Conservation (phyloP, 2,329 filamentous ascomycete species). For the Fusarium falciforme region DNA sequence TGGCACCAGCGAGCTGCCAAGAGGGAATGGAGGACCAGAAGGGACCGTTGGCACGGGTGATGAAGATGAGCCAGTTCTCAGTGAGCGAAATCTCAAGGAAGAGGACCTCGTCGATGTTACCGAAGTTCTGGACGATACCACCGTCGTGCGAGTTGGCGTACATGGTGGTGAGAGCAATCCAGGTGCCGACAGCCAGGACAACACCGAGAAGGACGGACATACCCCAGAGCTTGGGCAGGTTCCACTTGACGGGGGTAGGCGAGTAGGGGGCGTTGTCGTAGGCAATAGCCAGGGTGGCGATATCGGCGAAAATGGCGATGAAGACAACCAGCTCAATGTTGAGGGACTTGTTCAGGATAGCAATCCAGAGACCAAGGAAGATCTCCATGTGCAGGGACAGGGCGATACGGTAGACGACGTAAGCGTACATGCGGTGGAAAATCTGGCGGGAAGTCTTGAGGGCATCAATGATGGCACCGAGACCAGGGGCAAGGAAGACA, state of each 20-base stretch:
- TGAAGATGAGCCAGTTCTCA: conserved; percentile 97
- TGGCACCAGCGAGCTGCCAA: conserved; percentile 83
- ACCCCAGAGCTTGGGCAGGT: conserved; percentile 92
- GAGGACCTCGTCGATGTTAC: conserved; percentile 82
- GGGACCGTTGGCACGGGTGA: conserved; percentile 91
- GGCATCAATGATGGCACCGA: conserved; percentile 92
- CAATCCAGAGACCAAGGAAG: conserved; percentile 92
- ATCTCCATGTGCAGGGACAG: conserved; percentile 91
- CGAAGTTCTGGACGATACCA: conserved; percentile 91
- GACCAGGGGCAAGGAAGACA: conserved; percentile 90
- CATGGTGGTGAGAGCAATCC: conserved; percentile 91
- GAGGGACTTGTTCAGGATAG: conserved; percentile 84
- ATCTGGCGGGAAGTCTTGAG: conserved; percentile 94
- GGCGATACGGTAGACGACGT: conserved; percentile 95
- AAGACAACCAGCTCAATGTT: conserved; percentile 92
- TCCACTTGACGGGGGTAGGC: conserved; percentile 91
- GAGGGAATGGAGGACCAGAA: conserved; percentile 93
- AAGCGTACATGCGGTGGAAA: conserved; percentile 97
- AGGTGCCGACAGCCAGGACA: conserved; percentile 84
- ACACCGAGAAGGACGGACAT: conserved; percentile 88
- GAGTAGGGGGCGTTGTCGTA: conserved; percentile 94
- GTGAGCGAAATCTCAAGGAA: conserved; percentile 92
- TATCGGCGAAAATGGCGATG: conserved; percentile 93
- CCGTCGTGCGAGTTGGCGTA: conserved; percentile 74
- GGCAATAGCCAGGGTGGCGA: conserved; percentile 90